Evolutionary conservation across 2,329 filamentous ascomycete species (phyloP).

Genomic region (Alternaria triticimaculans): DNA sequence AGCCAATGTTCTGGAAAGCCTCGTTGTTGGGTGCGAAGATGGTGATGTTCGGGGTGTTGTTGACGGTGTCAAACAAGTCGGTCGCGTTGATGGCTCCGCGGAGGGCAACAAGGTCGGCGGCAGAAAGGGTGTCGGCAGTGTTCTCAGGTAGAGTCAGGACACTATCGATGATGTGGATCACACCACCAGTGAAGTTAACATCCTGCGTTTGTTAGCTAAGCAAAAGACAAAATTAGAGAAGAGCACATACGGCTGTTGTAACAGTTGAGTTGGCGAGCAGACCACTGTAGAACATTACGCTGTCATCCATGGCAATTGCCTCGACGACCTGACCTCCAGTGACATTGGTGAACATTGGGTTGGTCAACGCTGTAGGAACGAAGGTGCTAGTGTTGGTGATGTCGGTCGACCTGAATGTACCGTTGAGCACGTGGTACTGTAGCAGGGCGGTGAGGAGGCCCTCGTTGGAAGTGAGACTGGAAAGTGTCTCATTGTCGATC

Average conservation of each 20-base stretch:
- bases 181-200: conserved; percentile 53
- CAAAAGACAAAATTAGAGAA: not conserved
- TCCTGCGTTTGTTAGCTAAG: conserved; percentile 37
- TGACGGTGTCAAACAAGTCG: conserved; percentile 51
- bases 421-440: conserved; percentile 65
- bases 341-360: conserved; percentile 62
- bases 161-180: conserved; percentile 56
- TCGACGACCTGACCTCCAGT: conserved; percentile 66
- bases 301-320: conserved; percentile 49
- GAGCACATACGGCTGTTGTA: conserved; percentile 54
- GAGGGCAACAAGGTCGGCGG: conserved; percentile 49
- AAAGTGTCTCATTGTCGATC: conserved; percentile 48
- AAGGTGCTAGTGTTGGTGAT: conserved; percentile 54
- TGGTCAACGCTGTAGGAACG: conserved; percentile 58
- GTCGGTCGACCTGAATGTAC: conserved; percentile 51
- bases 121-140: conserved; percentile 39
- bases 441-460: conserved; percentile 56
- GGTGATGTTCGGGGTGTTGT: conserved; percentile 59
- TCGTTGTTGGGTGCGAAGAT: conserved; percentile 69
- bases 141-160: conserved; percentile 51
- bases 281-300: conserved; percentile 61
- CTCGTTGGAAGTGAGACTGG: conserved; percentile 35
- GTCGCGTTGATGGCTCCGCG: conserved; percentile 51
- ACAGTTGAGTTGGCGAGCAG: conserved; percentile 59
- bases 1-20: conserved; percentile 66